phyloP scores from a whole-genome alignment of 208 protist species.

The Endotrypanum monterogeii region DNA sequence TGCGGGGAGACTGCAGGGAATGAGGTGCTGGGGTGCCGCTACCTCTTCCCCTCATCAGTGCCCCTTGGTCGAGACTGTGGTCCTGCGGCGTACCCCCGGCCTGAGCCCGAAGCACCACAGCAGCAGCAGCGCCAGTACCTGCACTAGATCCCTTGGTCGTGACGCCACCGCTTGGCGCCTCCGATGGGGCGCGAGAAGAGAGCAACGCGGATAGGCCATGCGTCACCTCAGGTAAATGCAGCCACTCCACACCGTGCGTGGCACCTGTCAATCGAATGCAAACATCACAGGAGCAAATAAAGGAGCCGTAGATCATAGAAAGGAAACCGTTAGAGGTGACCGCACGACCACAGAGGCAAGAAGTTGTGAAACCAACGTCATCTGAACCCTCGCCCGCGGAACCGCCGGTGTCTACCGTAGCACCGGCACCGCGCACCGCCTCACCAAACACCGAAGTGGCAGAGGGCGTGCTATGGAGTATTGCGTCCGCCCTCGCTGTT shows the following conservation, averaged over 20 bases:
- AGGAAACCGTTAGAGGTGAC: constrained; percentile 33
- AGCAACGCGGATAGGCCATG: constrained; percentile 21
- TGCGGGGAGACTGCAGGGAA: not conserved
- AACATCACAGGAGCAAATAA: constrained; percentile 68
- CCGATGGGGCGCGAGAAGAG: not conserved
- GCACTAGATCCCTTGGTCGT: not conserved
- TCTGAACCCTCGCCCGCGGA: not conserved
- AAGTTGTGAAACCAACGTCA: constrained; percentile 43
- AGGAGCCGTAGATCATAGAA: constrained; percentile 78
- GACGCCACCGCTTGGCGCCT: not conserved
- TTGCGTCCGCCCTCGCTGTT: constrained; percentile 5
- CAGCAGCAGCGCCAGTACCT: constrained; percentile 25
- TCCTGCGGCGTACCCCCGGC: not conserved
- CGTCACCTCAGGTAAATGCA: constrained; percentile 64
- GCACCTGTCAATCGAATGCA: constrained; percentile 53
- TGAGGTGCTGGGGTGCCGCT: not conserved
- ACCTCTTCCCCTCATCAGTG: not conserved
- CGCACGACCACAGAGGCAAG: constrained; percentile 60
- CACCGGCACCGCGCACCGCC: not conserved
- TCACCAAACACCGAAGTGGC: not conserved
- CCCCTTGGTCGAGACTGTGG: not conserved
- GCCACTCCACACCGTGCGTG: constrained; percentile 67
- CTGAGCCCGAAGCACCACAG: constrained; percentile 15
- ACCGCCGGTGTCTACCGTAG: not conserved
- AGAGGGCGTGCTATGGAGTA: not conserved